Evolutionary conservation across 2,329 filamentous ascomycete genomes (phyloP), one percentile per base, ranked within the genome.

Genomic region (Didymellaceae sp.): DNA sequence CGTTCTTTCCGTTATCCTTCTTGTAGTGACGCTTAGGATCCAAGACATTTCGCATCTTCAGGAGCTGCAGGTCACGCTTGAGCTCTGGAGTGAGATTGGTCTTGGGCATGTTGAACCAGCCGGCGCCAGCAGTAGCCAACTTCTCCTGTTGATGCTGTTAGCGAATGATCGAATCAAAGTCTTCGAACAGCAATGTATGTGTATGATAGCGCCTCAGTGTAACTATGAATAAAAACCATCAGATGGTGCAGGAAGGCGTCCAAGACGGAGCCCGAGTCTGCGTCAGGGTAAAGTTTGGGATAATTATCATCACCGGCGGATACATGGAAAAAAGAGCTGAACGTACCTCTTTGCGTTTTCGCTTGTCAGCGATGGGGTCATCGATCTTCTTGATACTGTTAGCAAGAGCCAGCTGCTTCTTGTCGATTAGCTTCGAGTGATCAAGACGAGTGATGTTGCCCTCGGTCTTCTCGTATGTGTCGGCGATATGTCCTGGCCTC

Each of bases 11-110:
- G 41, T 78, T 83, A 42, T 93, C 87, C 74, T 97, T 97, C 72
- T 93, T 95, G 80, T 96, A 96, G 66, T 93, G 89, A 40, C 89
- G 82, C 71, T 97, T 93, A 1, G 91, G 87, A 60, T 97, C 93
- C 17, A 97, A 80, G 16, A 96, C 87, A 47, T 86, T 87, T 72
- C 94, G 86, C 88, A 97, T 93, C 59, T 90, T 87, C 52, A 99
- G 79, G 9, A 97, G 79, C 74, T 97, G 91, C 41, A 97, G 80
- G 70, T 99, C 93, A 61, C 91, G 84, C 75, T 92, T 96, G 55
- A 97, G 80, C 67, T 95, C 86, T 7, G 91, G 85, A 0, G 91
- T 96, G 41, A 96, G 75, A 41, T 90, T 81, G 20, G 93, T 97
- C 65, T 86, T 86, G 5, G 92, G 92, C 45, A 99, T 80, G 63